Percentiles rank a stretch among this genome's conserved stretches.
Conservation (phyloP, 768 basidiomycete species). For the Collybia sordida region DNA sequence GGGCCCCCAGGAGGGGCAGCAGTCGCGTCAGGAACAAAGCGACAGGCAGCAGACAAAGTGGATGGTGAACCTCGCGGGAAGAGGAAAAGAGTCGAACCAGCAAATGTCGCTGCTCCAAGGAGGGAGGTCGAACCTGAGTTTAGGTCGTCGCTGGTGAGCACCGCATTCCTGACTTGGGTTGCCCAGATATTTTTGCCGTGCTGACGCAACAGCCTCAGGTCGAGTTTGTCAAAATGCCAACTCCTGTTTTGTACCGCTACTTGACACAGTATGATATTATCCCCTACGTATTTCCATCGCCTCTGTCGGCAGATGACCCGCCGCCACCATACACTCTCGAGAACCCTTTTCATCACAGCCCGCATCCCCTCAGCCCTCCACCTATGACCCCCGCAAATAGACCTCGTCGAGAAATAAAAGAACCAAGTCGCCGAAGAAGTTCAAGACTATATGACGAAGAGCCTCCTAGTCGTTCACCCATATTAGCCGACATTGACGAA, state of each 20-base stretch:
- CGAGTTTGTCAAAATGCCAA: conserved; percentile 74
- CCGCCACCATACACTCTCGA: conserved; percentile 65
- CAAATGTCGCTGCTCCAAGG: conserved; percentile 27
- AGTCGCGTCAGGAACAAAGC: conserved; percentile 49
- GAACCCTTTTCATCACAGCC: conserved; percentile 41
- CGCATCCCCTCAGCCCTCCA: conserved; percentile 54
- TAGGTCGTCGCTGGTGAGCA: conserved; percentile 42
- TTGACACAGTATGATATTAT: conserved; percentile 72
- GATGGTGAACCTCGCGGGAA: conserved; percentile 78
- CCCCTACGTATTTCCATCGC: conserved; percentile 69
- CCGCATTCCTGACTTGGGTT: neutral
- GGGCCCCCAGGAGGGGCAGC: conserved; percentile 47
- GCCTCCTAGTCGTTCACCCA: conserved; percentile 51
- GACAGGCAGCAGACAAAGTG: conserved; percentile 63
- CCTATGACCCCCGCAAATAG: conserved; percentile 65
- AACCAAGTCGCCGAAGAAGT: conserved; percentile 62
- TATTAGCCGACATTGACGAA: conserved; percentile 69
- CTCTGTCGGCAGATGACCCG: conserved; percentile 64
- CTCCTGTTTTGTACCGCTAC: conserved; percentile 66
- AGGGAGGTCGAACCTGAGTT: conserved; percentile 38
- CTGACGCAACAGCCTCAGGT: conserved; percentile 42
- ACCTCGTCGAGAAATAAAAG: conserved; percentile 67
- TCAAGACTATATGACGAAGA: conserved; percentile 74
- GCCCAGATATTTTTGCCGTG: neutral
- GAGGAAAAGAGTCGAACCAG: conserved; percentile 64